phyloP scores from a whole-genome alignment of 2,329 filamentous ascomycete species.

The Alternaria sp. region DNA sequence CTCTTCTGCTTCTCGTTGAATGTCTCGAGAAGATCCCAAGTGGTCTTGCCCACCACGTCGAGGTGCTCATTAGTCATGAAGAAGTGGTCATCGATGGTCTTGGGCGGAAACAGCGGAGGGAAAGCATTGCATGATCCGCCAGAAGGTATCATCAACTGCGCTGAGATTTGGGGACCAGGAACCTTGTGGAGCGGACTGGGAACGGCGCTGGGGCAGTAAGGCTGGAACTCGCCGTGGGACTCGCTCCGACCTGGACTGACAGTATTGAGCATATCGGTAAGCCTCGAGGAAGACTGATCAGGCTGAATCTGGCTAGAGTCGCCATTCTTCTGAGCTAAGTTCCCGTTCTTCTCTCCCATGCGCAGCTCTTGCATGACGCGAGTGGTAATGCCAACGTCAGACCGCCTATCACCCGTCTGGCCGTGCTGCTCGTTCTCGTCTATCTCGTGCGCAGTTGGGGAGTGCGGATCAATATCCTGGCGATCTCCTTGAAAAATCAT shows the following conservation, averaged over 20 bases:
- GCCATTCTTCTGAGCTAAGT: constrained; percentile 2
- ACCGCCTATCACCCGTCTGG: constrained; percentile 8
- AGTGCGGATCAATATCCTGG: constrained; percentile 31
- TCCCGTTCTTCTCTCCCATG: constrained; percentile 16
- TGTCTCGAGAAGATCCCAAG: constrained; percentile 35
- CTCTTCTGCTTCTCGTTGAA: constrained; percentile 24
- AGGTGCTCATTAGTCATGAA: constrained; percentile 50
- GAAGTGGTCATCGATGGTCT: constrained; percentile 43
- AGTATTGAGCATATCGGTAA: constrained; percentile 41
- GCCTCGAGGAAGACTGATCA: constrained; percentile 35
- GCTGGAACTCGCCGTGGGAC: constrained; percentile 29
- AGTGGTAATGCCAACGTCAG: constrained; percentile 17
- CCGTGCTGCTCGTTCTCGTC: constrained; percentile 2
- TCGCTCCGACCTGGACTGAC: constrained; percentile 27
- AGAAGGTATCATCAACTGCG: constrained; percentile 10
- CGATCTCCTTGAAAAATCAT: constrained; percentile 39
- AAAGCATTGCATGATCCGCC: constrained; percentile 5
- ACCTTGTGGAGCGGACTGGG: constrained; percentile 41
- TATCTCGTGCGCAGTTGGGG: constrained; percentile 20
- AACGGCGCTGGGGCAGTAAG: constrained; percentile 40
- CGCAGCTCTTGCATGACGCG: constrained; percentile 34
- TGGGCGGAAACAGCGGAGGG: constrained; percentile 17
- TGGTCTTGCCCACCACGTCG: constrained; percentile 41
- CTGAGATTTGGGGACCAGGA: constrained; percentile 13
- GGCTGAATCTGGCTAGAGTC: constrained; percentile 18